Base-by-base conservation (phyloP, 176 grass and related monocot genomes). In the Lolium rigidum region DNA sequence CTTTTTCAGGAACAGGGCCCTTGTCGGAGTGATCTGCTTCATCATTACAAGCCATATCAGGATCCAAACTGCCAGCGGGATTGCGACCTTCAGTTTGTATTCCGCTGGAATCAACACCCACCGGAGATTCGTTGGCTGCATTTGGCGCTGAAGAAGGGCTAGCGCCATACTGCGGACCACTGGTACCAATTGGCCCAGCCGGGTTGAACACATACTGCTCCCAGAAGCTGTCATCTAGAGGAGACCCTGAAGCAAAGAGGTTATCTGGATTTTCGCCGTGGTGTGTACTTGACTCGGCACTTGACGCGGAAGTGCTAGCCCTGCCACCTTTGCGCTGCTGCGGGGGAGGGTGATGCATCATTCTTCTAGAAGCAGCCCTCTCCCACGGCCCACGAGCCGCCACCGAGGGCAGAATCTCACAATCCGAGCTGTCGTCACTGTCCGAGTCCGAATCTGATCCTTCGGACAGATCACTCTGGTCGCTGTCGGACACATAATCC, bases 301-400 rank as follows among this genome's bases (percentile, higher is more conserved):
- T 78, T 47, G 93, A 92, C 63, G 83, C 0, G 2, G 77, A 92
- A 72, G 75, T 80, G 87, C 63, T 88, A 78, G 51, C 24, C 61
- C 65, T 52, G 83, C 69, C 82, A 60, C 80, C 70, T 37, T 52
- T 85, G 16, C 41, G 5, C 38, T 82, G 5, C 38, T 82, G 21
- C 26, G n/a, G 82, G 59, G 43, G 56, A 24, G 25, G 72, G n/a
- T 71, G 78, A 80, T 77, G 77, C 21, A 31, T 80, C 43, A 72
- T 84, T 73, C 81, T 96, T 22, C 72, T 99, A 13, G 70, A 94
- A 83, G 92, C 86, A 82, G 97, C 94, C 5, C 57, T 89, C 90
- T 99, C 94, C 97, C 94, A 99, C 76, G 70, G 35, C 82, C 91
- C 80, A 13, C 94, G 92, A 17, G 91, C 91, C 0, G 44, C 41